Evolutionary conservation across 345 rosid species (phyloP).

Genomic region (Acer negundo): DNA sequence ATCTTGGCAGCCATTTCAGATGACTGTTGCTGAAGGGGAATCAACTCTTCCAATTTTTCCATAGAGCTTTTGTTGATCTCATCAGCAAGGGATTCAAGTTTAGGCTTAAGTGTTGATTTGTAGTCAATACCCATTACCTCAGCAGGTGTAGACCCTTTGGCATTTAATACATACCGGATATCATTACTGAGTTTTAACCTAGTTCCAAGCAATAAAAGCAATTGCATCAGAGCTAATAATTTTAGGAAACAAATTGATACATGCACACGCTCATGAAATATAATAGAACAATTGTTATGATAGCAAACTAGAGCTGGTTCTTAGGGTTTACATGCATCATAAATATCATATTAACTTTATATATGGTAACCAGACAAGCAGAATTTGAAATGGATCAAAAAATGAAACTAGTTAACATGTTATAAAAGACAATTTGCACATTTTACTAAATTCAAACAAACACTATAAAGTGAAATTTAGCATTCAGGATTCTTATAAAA

Average conservation of each 20-base stretch:
- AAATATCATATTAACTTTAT: background rate
- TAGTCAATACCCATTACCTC: slow-evolving; percentile 85
- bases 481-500: background rate
- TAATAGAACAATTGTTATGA: background rate
- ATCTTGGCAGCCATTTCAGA: slow-evolving; percentile 56
- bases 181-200: slow-evolving; percentile 61
- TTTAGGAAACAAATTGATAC: background rate
- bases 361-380: background rate
- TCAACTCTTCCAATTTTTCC: slow-evolving; percentile 56
- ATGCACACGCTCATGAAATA: background rate
- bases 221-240: slow-evolving; percentile 1
- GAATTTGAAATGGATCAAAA: background rate
- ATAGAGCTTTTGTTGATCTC: slow-evolving; percentile 52
- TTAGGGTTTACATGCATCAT: background rate
- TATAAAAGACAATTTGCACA: slow-evolving; percentile 1
- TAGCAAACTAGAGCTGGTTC: background rate
- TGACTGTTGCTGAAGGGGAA: slow-evolving; percentile 51
- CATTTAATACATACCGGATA: slow-evolving; percentile 56
- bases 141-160: slow-evolving; percentile 56
- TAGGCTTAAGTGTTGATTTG: slow-evolving; percentile 63
- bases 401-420: background rate
- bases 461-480: background rate
- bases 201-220: slow-evolving; percentile 16
- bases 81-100: slow-evolving; percentile 49
- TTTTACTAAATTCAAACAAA: background rate